A percentile compares a stretch with the other conserved stretches of the same genome.
Evolutionary conservation across 2,329 filamentous ascomycete genomes (phyloP).

Genomic region (Cytospora paraplurivora): DNA sequence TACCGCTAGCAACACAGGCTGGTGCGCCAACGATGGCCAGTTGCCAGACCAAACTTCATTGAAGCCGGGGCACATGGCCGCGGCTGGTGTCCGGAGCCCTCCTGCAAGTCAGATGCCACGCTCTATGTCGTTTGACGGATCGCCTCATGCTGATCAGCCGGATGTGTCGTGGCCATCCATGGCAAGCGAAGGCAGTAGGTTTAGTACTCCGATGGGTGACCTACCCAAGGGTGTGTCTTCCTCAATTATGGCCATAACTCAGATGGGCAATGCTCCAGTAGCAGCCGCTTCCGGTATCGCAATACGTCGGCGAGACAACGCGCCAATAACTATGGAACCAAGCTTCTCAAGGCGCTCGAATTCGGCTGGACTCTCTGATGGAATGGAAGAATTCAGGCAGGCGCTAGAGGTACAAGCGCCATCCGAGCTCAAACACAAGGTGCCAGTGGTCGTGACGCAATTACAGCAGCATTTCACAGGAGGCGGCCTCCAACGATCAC

Average conservation of each 20-base stretch:
- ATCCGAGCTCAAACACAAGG: background rate
- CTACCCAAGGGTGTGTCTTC: conserved; percentile 1
- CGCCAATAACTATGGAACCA: background rate
- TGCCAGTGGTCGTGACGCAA: background rate
- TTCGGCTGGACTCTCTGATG: background rate
- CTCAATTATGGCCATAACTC: background rate
- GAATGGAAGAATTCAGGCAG: background rate
- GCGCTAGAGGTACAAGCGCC: conserved; percentile 1
- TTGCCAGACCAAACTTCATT: background rate
- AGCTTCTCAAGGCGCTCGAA: background rate
- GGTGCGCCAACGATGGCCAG: background rate
- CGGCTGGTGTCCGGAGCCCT: background rate
- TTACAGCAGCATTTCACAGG: conserved; percentile 5
- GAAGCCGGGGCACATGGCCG: background rate
- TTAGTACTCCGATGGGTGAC: background rate
- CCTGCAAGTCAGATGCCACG: background rate
- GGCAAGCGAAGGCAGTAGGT: background rate
- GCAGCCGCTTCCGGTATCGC: background rate
- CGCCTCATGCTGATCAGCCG: background rate
- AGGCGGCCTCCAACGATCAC: background rate
- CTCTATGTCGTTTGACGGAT: background rate
- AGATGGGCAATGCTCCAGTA: background rate
- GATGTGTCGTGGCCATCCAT: background rate
- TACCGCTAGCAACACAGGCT: background rate
- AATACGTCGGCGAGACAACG: background rate